phyloP scores from a whole-genome alignment of 352 stramenopile genomes.

The Hyaloperonospora arabidopsidis region DNA sequence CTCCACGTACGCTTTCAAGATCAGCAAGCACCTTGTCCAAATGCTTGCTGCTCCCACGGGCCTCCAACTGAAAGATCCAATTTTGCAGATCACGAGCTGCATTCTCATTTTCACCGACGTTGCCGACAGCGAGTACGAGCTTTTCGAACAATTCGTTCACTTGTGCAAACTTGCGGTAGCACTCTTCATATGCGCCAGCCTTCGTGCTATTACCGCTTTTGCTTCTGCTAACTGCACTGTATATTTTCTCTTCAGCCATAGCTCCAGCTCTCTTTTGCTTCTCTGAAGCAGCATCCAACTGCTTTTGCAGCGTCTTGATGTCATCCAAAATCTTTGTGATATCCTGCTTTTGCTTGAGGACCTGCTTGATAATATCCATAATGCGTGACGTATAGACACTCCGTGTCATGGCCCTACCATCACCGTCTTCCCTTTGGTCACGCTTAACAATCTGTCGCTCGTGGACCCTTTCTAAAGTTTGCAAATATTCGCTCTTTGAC shows the following conservation, averaged over 20 bases:
- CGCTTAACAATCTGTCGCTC: constrained; percentile 24
- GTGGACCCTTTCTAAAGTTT: constrained; percentile 49
- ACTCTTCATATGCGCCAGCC: constrained; percentile 54
- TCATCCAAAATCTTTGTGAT: constrained; percentile 78
- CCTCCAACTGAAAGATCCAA: constrained; percentile 74
- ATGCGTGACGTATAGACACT: constrained; percentile 84
- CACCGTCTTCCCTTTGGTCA: constrained; percentile 13
- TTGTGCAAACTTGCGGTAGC: constrained; percentile 77
- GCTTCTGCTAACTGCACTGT: constrained; percentile 42
- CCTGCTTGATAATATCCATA: constrained; percentile 87
- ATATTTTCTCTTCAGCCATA: constrained; percentile 81
- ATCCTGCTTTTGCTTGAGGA: constrained; percentile 85
- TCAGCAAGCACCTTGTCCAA: constrained; percentile 68
- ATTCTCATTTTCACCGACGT: constrained; percentile 78
- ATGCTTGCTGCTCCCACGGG: constrained; percentile 59
- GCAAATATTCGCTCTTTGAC: constrained; percentile 56
- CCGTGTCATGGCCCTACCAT: constrained; percentile 35
- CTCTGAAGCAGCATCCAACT: constrained; percentile 66
- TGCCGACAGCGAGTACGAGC: constrained; percentile 51
- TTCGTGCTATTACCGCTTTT: constrained; percentile 21
- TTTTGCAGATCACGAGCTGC: constrained; percentile 64
- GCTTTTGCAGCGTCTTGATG: constrained; percentile 69
- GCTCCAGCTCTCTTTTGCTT: constrained; percentile 81
- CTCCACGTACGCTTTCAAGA: constrained; percentile 54
- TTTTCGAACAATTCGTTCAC: constrained; percentile 82